These are phyloP conservation scores for Gossypium australe DNA, from an alignment of 345 rosid species.

Conservation along the genomic window DNA sequence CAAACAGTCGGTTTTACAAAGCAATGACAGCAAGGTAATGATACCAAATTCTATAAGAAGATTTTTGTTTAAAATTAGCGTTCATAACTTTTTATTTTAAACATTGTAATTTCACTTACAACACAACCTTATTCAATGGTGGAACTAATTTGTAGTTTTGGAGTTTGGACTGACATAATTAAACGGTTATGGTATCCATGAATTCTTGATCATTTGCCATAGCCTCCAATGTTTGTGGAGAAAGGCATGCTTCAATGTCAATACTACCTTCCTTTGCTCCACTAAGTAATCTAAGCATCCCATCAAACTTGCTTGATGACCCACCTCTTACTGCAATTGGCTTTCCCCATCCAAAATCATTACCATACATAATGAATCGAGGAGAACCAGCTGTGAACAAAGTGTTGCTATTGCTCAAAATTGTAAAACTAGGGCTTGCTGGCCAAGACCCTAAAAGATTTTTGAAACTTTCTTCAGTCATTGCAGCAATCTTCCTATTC, in stretches of 20 bases:
- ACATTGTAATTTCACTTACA: no score
- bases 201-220: constrained; percentile 26
- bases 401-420: background rate
- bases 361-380: constrained; percentile 32
- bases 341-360: constrained; percentile 42
- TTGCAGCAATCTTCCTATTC: constrained; percentile 14
- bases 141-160: no score
- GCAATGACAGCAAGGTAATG: no score
- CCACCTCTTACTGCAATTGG: constrained; percentile 30
- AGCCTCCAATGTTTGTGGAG: constrained; percentile 2
- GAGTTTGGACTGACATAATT: no score
- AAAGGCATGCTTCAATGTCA: constrained; percentile 23
- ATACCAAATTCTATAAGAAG: no score
- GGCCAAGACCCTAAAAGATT: constrained; percentile 9
- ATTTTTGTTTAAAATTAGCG: no score
- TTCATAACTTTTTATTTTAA: no score
- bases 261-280: constrained; percentile 25
- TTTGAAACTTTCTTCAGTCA: constrained; percentile 14
- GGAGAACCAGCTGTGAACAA: constrained; percentile 27
- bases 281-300: constrained; percentile 21
- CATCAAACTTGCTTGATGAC: constrained; percentile 9
- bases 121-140: no score
- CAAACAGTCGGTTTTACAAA: no score
- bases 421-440: background rate
- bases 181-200: constrained; percentile 16